phyloP scores from a whole-genome alignment of 305 asterid genomes.

The Rubia balearica region DNA sequence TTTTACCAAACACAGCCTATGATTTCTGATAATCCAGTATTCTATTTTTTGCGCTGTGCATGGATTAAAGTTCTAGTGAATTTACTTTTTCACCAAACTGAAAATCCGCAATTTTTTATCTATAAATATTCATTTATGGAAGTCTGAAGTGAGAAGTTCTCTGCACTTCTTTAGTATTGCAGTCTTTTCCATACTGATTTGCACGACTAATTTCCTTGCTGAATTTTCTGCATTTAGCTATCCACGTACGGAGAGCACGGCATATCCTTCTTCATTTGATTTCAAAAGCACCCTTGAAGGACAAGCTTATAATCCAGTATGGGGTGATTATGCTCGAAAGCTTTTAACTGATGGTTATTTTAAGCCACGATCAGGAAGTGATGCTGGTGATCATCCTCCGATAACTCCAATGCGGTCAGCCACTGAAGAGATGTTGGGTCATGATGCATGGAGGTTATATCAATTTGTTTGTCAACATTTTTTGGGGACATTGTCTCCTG shows the following conservation, averaged over 20 bases:
- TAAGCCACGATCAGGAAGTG: constrained; percentile 73
- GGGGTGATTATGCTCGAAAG: constrained; percentile 59
- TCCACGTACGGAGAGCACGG: constrained; percentile 92
- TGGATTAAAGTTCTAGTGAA: neutral
- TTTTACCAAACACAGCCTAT: too few relatives aligned
- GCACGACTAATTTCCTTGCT: constrained; percentile 14
- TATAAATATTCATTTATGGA: neutral
- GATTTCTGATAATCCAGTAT: neutral
- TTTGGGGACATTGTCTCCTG: constrained; percentile 77
- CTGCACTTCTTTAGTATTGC: constrained; percentile 8
- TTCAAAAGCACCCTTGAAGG: constrained; percentile 71
- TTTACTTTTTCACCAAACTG: too few relatives aligned
- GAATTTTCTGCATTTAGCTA: constrained; percentile 42
- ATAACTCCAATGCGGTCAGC: constrained; percentile 87
- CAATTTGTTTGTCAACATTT: constrained; percentile 85
- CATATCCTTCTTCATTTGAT: constrained; percentile 87
- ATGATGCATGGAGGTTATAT: constrained; percentile 82
- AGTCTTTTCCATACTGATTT: constrained; percentile 11
- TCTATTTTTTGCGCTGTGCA: neutral
- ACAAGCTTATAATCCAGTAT: constrained; percentile 42
- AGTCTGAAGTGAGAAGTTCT: constrained; percentile 13
- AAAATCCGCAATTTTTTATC: neutral
- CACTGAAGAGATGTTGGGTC: constrained; percentile 62
- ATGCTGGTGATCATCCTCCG: constrained; percentile 93
- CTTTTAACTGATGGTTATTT: constrained; percentile 52